A percentile compares a stretch with the other conserved stretches of the same genome.
Conservation (phyloP, 495 filamentous ascomycete species). For the Penicillium canescens region DNA sequence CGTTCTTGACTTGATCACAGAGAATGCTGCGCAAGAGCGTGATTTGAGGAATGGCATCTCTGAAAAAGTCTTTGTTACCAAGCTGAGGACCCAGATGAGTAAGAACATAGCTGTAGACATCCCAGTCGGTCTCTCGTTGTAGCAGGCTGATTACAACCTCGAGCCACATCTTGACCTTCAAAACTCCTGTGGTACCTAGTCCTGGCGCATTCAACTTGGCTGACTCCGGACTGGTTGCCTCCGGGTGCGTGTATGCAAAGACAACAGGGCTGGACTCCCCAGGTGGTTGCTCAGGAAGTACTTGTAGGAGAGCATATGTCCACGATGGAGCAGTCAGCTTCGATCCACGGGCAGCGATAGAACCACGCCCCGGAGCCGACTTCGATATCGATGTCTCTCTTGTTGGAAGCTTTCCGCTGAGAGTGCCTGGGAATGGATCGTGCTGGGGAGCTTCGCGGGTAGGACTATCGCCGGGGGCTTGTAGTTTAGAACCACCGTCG, state of each 20-base stretch:
- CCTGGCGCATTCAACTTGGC: slow-evolving; percentile 4
- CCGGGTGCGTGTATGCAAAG: slow-evolving; percentile 33
- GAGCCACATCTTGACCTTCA: slow-evolving; percentile 75
- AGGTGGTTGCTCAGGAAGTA: slow-evolving; percentile 54
- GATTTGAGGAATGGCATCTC: slow-evolving; percentile 66
- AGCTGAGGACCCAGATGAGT: slow-evolving; percentile 86
- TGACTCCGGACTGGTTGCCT: slow-evolving; percentile 9
- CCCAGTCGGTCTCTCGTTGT: slow-evolving; percentile 82
- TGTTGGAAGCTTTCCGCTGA: slow-evolving; percentile 17
- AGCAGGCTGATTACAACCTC: slow-evolving; percentile 72
- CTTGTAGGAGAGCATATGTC: slow-evolving; percentile 52
- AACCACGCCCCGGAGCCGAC: slow-evolving; percentile 28
- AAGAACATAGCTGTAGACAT: slow-evolving; percentile 87
- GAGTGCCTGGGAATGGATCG: slow-evolving; percentile 24
- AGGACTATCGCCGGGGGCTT: slow-evolving; percentile 22
- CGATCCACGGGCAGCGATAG: slow-evolving; percentile 36
- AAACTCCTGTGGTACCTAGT: slow-evolving; percentile 23
- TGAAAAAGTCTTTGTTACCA: slow-evolving; percentile 85
- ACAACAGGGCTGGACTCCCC: slow-evolving; percentile 46
- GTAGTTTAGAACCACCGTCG: slow-evolving; percentile 33
- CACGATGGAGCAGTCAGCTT: slow-evolving; percentile 54
- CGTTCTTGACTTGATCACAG: slow-evolving; percentile 77
- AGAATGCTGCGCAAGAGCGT: slow-evolving; percentile 73
- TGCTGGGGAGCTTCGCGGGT: slow-evolving; percentile 24
- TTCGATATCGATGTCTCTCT: slow-evolving; percentile 32